Base-by-base conservation (phyloP, 2,329 filamentous ascomycete species). In the Epicoccum sorghinum region DNA sequence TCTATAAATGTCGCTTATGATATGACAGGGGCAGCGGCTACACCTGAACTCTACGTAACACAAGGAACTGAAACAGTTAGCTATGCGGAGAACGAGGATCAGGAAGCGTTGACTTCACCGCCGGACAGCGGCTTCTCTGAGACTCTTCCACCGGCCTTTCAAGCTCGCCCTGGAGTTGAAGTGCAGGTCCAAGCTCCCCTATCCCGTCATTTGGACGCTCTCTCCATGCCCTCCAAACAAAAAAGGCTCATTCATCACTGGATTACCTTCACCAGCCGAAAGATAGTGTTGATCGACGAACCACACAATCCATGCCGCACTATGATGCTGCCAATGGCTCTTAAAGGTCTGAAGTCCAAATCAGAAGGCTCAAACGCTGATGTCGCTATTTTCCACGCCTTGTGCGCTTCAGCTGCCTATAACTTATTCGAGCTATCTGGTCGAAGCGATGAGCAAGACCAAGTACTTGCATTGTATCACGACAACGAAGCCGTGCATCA, bases 301-400 rank as follows among this genome's bases (percentile, higher is more conserved):
- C 40, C 56, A 12, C 52, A 59, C 22, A 59, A 59, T 12, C 56
- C 56, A 2, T 59, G 56, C 8, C 56, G 52, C 6, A 59, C 56
- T 4, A 56, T 59, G 52, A 59, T 59, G 56, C 25, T 59, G 6
- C 56, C 56, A 30, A 59, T 59, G 56, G 56, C 56, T 8, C 22
- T 59, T 30, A 48, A 56, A 53, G 56, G 56, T 9, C 48, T 59
- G 3, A 22, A 46, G 2, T 52, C 52, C 18, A 25, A 29, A n/a
- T 30, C 52, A n/a, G 27, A 38, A 35, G 41, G 32, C 18, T 56
- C 56, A 2, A 59, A 42, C 10, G 47, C 56, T 9, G 52, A 56
- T 13, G 45, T 59, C 18, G 56, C 56, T 29, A 59, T 59, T 14
- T 59, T 59, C 32, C 56, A 59, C 23, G 52, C 56, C 12, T 14